Percentiles rank a stretch among this genome's conserved stretches.
These are phyloP conservation scores for Diaporthe sp. DNA, from an alignment of 2,329 filamentous ascomycete species.

Conservation along the genomic window DNA sequence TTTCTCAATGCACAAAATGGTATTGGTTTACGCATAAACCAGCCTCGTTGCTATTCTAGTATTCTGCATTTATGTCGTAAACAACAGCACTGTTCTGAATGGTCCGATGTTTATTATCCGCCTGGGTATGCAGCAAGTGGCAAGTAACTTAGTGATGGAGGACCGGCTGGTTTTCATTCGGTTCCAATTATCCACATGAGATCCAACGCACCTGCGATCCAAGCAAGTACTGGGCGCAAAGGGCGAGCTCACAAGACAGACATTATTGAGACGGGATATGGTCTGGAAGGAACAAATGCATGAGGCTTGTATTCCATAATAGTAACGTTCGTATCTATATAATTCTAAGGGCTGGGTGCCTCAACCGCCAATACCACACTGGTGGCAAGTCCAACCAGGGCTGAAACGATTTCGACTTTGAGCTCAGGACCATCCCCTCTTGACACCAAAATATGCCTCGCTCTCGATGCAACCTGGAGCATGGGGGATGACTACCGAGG, in stretches of 20 bases:
- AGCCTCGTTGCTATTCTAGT: no score
- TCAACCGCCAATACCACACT: background rate
- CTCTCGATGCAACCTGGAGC: background rate
- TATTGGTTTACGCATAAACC: no score
- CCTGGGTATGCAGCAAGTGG: no score
- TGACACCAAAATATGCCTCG: background rate
- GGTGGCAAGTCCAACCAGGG: background rate
- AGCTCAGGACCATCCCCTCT: background rate
- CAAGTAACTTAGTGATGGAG: no score
- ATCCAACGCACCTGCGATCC: no score
- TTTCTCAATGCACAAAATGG: no score
- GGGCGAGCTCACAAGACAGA: background rate
- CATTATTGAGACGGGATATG: rapidly evolving
- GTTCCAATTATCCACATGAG: no score
- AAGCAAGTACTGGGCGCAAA: slow-evolving; percentile 44
- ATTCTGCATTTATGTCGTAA: no score
- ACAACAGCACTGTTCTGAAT: no score
- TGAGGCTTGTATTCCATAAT: background rate
- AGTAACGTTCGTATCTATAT: slow-evolving; percentile 21
- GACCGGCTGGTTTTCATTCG: no score
- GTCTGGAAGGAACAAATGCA: background rate
- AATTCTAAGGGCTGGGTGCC: background rate
- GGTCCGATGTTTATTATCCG: no score
- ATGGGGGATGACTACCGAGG: background rate
- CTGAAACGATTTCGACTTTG: slow-evolving; percentile 1